Percentiles rank a stretch among this genome's conserved stretches.
These are phyloP conservation scores for Ballota nigra DNA, from an alignment of 257 asterid genomes.

Conservation along the genomic window DNA sequence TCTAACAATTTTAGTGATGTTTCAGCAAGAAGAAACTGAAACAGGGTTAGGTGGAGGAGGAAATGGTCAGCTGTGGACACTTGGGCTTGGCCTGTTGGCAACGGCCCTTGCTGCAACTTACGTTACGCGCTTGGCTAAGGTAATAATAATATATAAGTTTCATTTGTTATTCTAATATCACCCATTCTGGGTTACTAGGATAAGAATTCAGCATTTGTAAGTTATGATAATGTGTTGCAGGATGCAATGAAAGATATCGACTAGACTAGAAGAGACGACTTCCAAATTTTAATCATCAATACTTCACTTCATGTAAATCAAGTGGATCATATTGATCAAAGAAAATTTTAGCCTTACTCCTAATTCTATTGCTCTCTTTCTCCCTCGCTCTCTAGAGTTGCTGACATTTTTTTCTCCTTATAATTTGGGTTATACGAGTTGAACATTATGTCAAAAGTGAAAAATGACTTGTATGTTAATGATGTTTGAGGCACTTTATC, in stretches of 20 bases:
- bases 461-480: not conserved
- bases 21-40: conserved; percentile 85
- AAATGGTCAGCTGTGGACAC: conserved; percentile 70
- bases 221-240: conserved; percentile 20
- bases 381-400: not conserved
- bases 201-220: no score
- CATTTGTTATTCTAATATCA: no score
- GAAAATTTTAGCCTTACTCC: not conserved
- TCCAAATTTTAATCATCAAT: conserved; percentile 8
- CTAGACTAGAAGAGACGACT: conserved; percentile 16
- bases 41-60: conserved; percentile 70
- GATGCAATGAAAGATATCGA: conserved; percentile 56
- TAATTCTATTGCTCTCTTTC: not conserved
- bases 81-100: conserved; percentile 73
- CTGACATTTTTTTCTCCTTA: not conserved
- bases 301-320: conserved; percentile 7
- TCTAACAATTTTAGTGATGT: not conserved
- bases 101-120: conserved; percentile 88
- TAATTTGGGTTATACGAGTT: no score
- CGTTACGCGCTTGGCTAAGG: conserved; percentile 89
- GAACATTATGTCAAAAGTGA: not conserved
- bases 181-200: no score
- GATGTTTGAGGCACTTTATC: not conserved
- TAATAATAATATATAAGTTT: conserved; percentile 38
- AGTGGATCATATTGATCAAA: not conserved